A percentile compares a stretch with the other conserved stretches of the same genome.
phyloP scores from a whole-genome alignment of 495 filamentous ascomycete genomes.

The Xylaria longipes region DNA sequence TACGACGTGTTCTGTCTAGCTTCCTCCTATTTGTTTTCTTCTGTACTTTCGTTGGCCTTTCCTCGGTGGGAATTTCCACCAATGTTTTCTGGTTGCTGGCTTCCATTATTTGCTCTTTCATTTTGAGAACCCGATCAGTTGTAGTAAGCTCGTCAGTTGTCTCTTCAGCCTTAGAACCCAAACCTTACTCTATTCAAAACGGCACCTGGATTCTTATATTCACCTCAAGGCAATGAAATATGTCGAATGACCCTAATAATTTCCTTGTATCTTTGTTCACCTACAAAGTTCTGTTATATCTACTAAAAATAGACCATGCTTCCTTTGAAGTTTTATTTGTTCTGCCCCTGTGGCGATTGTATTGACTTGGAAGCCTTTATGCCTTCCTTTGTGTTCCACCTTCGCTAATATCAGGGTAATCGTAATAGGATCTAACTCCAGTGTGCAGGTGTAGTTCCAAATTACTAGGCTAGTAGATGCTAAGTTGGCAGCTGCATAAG shows the following conservation, averaged over 20 bases:
- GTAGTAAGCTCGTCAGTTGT: not conserved
- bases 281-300: not conserved
- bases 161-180: not conserved
- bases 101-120: not conserved
- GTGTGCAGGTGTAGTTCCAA: no score
- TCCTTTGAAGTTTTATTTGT: not conserved
- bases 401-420: not conserved
- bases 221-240: not conserved
- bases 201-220: conserved; percentile 17
- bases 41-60: not conserved
- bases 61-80: not conserved
- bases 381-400: not conserved
- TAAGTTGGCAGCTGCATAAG: no score
- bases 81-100: not conserved
- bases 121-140: not conserved
- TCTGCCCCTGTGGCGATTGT: not conserved
- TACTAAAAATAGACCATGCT: not conserved
- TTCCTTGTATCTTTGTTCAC: conserved; percentile 4
- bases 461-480: not conserved
- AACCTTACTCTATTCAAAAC: not conserved
- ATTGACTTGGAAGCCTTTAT: not conserved
- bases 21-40: not conserved
- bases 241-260: not conserved
- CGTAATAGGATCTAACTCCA: not conserved
- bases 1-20: not conserved